These are phyloP conservation scores for Boletus tylopilopsis DNA, from an alignment of 768 basidiomycete genomes.

Conservation along the genomic window DNA sequence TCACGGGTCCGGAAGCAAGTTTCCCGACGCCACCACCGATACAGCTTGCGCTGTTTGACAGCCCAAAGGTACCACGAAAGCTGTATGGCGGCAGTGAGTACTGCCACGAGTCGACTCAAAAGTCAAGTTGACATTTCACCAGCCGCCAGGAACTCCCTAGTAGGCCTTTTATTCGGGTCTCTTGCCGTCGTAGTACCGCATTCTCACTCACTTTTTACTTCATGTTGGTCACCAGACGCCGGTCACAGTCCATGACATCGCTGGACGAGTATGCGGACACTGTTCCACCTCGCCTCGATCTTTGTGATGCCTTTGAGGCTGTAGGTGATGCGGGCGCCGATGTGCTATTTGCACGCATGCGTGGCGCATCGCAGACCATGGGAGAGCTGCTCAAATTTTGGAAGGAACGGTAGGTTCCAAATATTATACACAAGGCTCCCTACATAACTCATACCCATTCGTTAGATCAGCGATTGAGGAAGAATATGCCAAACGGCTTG, in stretches of 20 bases:
- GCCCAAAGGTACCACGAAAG: too few relatives aligned
- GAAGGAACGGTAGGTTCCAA: slow-evolving; percentile 84
- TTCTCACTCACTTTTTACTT: too few relatives aligned
- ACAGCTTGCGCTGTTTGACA: too few relatives aligned
- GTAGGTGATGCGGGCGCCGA: slow-evolving; percentile 82
- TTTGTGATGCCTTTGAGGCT: slow-evolving; percentile 98
- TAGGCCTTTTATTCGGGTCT: too few relatives aligned
- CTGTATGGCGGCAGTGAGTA: too few relatives aligned
- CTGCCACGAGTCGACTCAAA: too few relatives aligned
- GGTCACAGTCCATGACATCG: slow-evolving; percentile 80
- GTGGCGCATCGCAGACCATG: slow-evolving; percentile 79
- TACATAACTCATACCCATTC: background rate
- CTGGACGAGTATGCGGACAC: slow-evolving; percentile 61
- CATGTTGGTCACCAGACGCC: slow-evolving; percentile 76
- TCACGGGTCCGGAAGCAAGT: too few relatives aligned
- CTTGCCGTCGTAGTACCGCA: too few relatives aligned
- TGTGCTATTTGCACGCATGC: slow-evolving; percentile 85
- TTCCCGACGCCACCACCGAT: too few relatives aligned
- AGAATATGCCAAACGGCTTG: slow-evolving; percentile 86
- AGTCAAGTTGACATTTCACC: too few relatives aligned
- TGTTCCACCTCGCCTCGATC: slow-evolving; percentile 61
- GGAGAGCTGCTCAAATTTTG: slow-evolving; percentile 87
- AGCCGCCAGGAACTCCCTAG: too few relatives aligned
- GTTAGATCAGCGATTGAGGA: slow-evolving; percentile 88
- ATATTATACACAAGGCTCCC: background rate